A percentile compares a stretch with the other conserved stretches of the same genome.
These are phyloP conservation scores for Cytospora piceicola DNA, from an alignment of 2,329 filamentous ascomycete genomes.

Conservation along the genomic window DNA sequence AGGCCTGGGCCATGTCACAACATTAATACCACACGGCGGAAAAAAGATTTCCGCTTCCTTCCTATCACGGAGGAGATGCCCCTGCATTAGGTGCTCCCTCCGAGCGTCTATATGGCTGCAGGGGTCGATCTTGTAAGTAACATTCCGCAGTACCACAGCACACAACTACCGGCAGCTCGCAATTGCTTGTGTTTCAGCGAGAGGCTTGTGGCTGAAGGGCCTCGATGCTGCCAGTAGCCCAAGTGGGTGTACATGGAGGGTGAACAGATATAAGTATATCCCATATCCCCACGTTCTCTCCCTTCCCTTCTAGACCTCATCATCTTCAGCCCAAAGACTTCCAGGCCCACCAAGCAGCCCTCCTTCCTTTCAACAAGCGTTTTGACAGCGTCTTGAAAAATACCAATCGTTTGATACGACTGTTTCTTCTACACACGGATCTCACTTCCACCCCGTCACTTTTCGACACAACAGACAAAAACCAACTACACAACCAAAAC, in stretches of 20 bases:
- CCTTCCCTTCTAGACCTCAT: neutral
- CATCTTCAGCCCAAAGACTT: constrained; percentile 4
- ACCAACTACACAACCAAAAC: neutral
- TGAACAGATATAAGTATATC: constrained; percentile 14
- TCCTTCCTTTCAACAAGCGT: constrained; percentile 17
- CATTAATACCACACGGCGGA: constrained; percentile 15
- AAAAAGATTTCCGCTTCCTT: constrained; percentile 1
- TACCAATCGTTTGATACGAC: constrained; percentile 23
- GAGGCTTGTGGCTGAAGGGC: neutral
- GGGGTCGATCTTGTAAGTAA: constrained; percentile 10
- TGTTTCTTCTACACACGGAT: constrained; percentile 15
- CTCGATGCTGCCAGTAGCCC: neutral
- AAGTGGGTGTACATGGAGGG: neutral
- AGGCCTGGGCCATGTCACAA: constrained; percentile 11
- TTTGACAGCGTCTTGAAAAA: constrained; percentile 16
- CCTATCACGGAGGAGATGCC: constrained; percentile 4
- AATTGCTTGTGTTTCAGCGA: neutral
- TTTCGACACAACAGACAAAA: neutral
- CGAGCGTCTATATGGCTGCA: constrained; percentile 2
- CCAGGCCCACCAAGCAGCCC: constrained; percentile 4
- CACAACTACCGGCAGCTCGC: constrained; percentile 2
- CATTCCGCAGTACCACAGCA: neutral
- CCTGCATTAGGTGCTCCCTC: constrained; percentile 5
- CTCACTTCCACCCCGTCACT: neutral
- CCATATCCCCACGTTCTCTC: neutral